phyloP scores from a whole-genome alignment of 306 rosid species.

The Fragaria vesca region DNA sequence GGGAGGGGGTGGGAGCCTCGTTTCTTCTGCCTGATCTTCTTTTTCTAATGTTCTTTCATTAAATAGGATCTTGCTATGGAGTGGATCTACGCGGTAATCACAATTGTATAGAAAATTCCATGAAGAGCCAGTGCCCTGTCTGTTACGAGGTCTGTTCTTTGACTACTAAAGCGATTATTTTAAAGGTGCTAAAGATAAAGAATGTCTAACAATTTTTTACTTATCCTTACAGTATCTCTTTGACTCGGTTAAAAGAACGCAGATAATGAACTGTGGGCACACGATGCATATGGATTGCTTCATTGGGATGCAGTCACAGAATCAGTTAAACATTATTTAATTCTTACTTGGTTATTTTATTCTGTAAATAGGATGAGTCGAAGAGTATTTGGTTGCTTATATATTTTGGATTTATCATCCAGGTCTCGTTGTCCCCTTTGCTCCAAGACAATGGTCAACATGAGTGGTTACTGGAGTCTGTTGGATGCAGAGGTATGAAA shows the following conservation, averaged over 20 bases:
- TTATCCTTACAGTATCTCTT: conserved; percentile 57
- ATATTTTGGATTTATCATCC: conserved; percentile 25
- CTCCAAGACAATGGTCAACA: conserved; percentile 49
- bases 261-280: conserved; percentile 69
- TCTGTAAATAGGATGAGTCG: background rate
- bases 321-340: conserved; percentile 43
- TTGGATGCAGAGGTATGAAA: conserved; percentile 52
- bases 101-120: conserved; percentile 67
- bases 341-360: background rate
- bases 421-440: conserved; percentile 78
- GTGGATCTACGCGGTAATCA: conserved; percentile 49
- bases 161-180: conserved; percentile 5
- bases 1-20: background rate
- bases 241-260: conserved; percentile 56
- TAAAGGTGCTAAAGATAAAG: background rate
- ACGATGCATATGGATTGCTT: conserved; percentile 68
- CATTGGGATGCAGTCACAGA: conserved; percentile 40
- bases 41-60: conserved; percentile 12
- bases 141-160: conserved; percentile 67
- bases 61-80: conserved; percentile 61
- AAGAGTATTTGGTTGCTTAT: conserved; percentile 5
- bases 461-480: conserved; percentile 43
- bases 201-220: conserved; percentile 28
- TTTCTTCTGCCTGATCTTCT: background rate
- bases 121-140: conserved; percentile 71